Evolutionary conservation across 306 rosid species (phyloP).

Genomic region (Rubus idaeus): DNA sequence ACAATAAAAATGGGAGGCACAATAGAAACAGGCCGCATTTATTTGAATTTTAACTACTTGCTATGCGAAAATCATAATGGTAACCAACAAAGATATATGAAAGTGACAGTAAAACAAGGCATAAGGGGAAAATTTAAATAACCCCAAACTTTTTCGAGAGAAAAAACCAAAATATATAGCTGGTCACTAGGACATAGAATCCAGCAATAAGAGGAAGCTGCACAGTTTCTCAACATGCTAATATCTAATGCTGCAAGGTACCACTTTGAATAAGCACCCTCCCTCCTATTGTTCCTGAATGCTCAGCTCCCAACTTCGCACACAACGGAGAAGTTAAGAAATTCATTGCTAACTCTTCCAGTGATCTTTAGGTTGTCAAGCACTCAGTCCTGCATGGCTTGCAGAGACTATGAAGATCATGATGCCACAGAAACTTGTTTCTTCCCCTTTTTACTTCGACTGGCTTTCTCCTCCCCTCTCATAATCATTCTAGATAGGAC

Average conservation of each 20-base stretch:
- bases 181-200: neutral
- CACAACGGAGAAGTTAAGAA: neutral
- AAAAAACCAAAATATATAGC: neutral
- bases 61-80: neutral
- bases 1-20: neutral
- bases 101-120: neutral
- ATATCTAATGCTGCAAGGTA: neutral
- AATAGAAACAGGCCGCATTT: neutral
- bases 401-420: conserved; percentile 32
- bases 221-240: neutral
- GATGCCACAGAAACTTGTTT: conserved; percentile 40
- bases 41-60: neutral
- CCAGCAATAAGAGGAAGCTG: neutral
- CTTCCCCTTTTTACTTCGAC: conserved; percentile 44
- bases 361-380: neutral
- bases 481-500: conserved; percentile 74
- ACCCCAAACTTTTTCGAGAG: neutral
- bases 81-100: neutral
- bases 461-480: conserved; percentile 29
- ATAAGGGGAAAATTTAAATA: neutral
- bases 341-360: conserved; percentile 7
- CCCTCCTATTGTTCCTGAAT: neutral
- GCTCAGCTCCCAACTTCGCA: neutral
- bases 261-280: neutral
- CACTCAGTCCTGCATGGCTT: neutral